Evolutionary conservation across 2,329 filamentous ascomycete species (phyloP).

Genomic region (Pyrenophora seminiperda): DNA sequence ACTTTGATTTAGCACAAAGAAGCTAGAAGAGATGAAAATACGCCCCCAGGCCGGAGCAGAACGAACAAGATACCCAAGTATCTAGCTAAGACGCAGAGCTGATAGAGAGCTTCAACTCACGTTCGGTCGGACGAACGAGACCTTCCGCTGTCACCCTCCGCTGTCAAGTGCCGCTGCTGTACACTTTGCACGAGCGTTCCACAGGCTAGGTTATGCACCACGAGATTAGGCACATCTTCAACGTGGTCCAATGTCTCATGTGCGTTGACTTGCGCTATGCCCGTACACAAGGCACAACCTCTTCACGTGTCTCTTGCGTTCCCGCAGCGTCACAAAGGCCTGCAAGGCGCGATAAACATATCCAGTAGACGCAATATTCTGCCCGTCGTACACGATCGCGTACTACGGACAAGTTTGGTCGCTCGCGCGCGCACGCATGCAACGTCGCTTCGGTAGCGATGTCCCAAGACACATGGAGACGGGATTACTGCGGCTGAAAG

Average conservation of each 20-base stretch:
- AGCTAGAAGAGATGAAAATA: no score
- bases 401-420: slow-evolving; percentile 7
- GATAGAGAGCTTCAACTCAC: neutral
- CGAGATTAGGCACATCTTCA: slow-evolving; percentile 35
- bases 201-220: slow-evolving; percentile 45
- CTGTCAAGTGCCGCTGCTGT: slow-evolving; percentile 23
- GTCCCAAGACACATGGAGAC: slow-evolving; percentile 3
- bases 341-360: slow-evolving; percentile 7
- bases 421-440: slow-evolving; percentile 12
- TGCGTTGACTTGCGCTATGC: slow-evolving; percentile 14
- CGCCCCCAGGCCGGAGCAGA: no score
- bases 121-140: slow-evolving; percentile 10
- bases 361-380: slow-evolving; percentile 1
- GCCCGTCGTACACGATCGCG: slow-evolving; percentile 28
- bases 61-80: neutral
- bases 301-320: slow-evolving; percentile 27
- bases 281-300: slow-evolving; percentile 18
- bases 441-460: slow-evolving; percentile 29
- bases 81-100: no score
- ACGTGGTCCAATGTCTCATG: slow-evolving; percentile 29
- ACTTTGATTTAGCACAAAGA: no score
- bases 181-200: slow-evolving; percentile 27
- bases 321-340: neutral
- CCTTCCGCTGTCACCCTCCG: slow-evolving; percentile 23
- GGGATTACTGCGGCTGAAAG: slow-evolving; percentile 4